Percentiles rank a stretch among this genome's conserved stretches.
Conservation (phyloP, 176 grass and related monocot genomes). For the Musa itinerans region DNA sequence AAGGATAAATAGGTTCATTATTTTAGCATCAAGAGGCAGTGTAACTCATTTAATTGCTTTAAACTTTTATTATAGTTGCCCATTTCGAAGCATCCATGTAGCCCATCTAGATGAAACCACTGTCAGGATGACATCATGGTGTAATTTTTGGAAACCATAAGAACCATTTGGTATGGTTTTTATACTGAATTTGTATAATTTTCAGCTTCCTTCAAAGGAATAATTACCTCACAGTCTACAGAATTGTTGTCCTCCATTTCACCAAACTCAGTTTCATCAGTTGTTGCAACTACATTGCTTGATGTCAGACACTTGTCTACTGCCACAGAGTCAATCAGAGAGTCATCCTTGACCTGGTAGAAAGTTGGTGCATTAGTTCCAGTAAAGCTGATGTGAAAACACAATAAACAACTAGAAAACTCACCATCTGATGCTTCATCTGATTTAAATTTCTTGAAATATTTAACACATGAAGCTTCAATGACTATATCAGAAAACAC, state of each 20-base stretch:
- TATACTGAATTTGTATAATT: background rate
- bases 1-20: too few relatives aligned
- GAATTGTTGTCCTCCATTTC: constrained; percentile 16
- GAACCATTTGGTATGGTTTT: background rate
- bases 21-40: too few relatives aligned
- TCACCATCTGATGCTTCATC: constrained; percentile 59
- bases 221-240: constrained; percentile 21
- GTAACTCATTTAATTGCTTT: too few relatives aligned
- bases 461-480: constrained; percentile 88
- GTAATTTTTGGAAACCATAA: background rate
- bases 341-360: constrained; percentile 18
- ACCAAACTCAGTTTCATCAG: background rate
- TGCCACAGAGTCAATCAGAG: constrained; percentile 10
- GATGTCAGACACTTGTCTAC: constrained; percentile 23
- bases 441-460: constrained; percentile 69
- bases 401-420: constrained; percentile 7
- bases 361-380: background rate
- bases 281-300: constrained; percentile 3
- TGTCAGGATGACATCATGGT: background rate
- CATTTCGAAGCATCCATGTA: background rate
- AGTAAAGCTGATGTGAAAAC: background rate
- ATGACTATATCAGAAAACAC: constrained; percentile 42
- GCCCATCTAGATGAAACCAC: background rate
- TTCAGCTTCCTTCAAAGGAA: constrained; percentile 28
- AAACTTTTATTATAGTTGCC: too few relatives aligned